phyloP scores from a whole-genome alignment of 208 protist species.

The Phytomonas sp. region DNA sequence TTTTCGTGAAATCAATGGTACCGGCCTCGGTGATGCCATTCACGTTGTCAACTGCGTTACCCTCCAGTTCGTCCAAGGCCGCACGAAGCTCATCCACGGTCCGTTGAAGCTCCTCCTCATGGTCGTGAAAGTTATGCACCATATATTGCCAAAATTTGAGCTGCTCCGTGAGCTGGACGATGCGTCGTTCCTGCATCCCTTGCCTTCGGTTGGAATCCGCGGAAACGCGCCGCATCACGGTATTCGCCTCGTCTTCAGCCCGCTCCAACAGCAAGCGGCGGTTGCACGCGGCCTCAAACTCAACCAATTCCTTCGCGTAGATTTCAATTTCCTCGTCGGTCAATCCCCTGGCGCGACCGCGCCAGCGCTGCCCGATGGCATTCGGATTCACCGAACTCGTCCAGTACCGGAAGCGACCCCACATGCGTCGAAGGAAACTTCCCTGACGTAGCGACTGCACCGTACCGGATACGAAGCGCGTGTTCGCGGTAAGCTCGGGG shows the following conservation, averaged over 20 bases:
- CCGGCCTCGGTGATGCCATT: slow-evolving; percentile 40
- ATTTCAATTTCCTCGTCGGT: slow-evolving; percentile 77
- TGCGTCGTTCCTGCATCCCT: slow-evolving; percentile 84
- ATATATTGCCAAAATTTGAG: slow-evolving; percentile 92
- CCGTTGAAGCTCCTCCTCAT: slow-evolving; percentile 78
- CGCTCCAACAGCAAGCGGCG: slow-evolving; percentile 78
- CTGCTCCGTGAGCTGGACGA: slow-evolving; percentile 79
- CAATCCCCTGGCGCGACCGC: slow-evolving; percentile 62
- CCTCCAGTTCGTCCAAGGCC: slow-evolving; percentile 76
- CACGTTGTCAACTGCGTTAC: slow-evolving; percentile 44
- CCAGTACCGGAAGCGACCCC: slow-evolving; percentile 21
- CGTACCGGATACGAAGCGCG: slow-evolving; percentile 75
- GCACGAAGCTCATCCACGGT: slow-evolving; percentile 61
- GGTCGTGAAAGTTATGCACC: slow-evolving; percentile 90
- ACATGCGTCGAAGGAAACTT: slow-evolving; percentile 29
- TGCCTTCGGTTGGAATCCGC: slow-evolving; percentile 75
- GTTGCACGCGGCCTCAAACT: slow-evolving; percentile 79
- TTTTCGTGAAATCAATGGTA: slow-evolving; percentile 76
- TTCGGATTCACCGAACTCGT: slow-evolving; percentile 63
- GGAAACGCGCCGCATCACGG: slow-evolving; percentile 81
- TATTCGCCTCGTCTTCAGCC: slow-evolving; percentile 81
- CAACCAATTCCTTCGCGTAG: slow-evolving; percentile 86
- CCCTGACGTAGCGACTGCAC: slow-evolving; percentile 57
- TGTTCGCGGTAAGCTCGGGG: slow-evolving; percentile 58
- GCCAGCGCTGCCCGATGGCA: slow-evolving; percentile 82